These are phyloP conservation scores for Tuber aestivum DNA, from an alignment of 495 filamentous ascomycete species.

Conservation along the genomic window DNA sequence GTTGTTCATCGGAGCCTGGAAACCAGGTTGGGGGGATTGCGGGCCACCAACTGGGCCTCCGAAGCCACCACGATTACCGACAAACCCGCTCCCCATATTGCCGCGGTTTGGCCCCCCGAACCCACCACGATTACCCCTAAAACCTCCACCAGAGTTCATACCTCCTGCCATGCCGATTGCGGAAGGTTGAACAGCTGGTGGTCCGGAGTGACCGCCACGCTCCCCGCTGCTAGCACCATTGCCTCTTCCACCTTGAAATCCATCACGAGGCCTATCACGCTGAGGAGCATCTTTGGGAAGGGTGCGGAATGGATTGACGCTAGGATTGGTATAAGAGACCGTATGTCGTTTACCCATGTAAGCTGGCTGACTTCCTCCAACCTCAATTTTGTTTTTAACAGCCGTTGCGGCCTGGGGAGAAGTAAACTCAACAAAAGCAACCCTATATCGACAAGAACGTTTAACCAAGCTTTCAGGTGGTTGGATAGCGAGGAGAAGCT, in stretches of 20 bases:
- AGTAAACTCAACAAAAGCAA: conserved; percentile 83
- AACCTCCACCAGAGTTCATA: conserved; percentile 45
- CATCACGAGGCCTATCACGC: conserved; percentile 61
- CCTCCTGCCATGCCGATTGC: conserved; percentile 40
- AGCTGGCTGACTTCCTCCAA: conserved; percentile 49
- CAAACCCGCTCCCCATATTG: conserved; percentile 52
- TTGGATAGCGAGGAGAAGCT: conserved; percentile 36
- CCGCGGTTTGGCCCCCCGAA: conserved; percentile 44
- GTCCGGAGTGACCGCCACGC: conserved; percentile 41
- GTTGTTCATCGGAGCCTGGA: conserved; percentile 54
- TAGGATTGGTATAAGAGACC: conserved; percentile 69
- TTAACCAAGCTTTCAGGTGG: background rate
- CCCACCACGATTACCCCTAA: conserved; percentile 44
- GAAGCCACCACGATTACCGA: conserved; percentile 52
- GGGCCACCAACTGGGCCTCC: conserved; percentile 46
- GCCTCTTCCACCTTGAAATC: conserved; percentile 41
- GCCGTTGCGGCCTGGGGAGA: conserved; percentile 81
- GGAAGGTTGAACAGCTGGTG: conserved; percentile 34
- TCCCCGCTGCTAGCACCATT: conserved; percentile 45
- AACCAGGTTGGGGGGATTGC: conserved; percentile 45
- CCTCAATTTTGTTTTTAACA: conserved; percentile 74
- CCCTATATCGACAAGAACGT: conserved; percentile 50
- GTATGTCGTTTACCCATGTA: conserved; percentile 59
- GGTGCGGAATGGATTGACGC: conserved; percentile 80
- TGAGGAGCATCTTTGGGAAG: conserved; percentile 83